Percentiles rank a stretch among this genome's conserved stretches.
Conservation (phyloP, 1,284 basidiomycete genomes). For the Ustilago tritici region DNA sequence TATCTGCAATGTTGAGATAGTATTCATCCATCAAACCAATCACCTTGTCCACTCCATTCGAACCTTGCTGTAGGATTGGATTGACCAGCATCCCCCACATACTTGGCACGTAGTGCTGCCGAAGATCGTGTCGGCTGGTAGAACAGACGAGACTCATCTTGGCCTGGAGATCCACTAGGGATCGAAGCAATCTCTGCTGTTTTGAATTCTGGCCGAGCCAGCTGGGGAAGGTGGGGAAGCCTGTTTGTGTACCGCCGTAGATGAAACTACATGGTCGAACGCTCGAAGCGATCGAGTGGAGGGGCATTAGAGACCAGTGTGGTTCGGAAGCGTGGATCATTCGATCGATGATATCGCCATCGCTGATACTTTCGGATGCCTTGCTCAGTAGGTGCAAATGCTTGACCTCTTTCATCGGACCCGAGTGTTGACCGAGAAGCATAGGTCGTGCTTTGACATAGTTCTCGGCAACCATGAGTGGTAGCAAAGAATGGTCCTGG, state of each 20-base stretch:
- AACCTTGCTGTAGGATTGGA: constrained; percentile 77
- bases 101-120: constrained; percentile 89
- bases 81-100: constrained; percentile 82
- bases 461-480: constrained; percentile 85
- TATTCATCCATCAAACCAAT: constrained; percentile 94
- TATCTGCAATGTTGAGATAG: constrained; percentile 91
- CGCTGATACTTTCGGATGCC: constrained; percentile 90
- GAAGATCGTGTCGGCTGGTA: constrained; percentile 85
- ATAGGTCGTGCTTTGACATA: constrained; percentile 74
- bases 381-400: constrained; percentile 79
- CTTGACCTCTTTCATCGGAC: constrained; percentile 72
- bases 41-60: constrained; percentile 78
- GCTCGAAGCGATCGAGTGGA: constrained; percentile 90
- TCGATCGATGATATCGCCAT: constrained; percentile 92
- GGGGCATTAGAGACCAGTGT: constrained; percentile 94
- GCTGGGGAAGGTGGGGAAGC: constrained; percentile 59
- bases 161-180: constrained; percentile 89
- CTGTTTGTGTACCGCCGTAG: constrained; percentile 55
- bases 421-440: constrained; percentile 70
- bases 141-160: constrained; percentile 94
- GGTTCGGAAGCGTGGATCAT: constrained; percentile 89
- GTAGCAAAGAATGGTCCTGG: constrained; percentile 92
- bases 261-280: constrained; percentile 73
- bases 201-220: constrained; percentile 95
- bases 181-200: constrained; percentile 82